These are phyloP conservation scores for Plasmodium coatneyi DNA, from an alignment of 169 alveolate genomes.

Conservation along the genomic window DNA sequence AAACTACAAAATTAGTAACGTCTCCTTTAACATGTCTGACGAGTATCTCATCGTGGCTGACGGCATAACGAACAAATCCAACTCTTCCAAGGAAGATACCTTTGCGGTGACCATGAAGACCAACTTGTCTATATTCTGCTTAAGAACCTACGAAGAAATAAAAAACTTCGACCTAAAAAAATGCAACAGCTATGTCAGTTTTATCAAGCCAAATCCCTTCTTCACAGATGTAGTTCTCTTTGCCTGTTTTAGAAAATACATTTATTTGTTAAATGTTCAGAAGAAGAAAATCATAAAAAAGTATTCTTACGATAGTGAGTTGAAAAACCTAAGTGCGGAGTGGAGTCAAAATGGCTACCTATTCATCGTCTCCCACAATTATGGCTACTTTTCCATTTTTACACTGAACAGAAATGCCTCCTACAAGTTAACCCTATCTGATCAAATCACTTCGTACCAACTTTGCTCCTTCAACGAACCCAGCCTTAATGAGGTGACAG, in stretches of 20 bases:
- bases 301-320: slow-evolving; percentile 70
- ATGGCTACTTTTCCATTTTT: slow-evolving; percentile 71
- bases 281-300: slow-evolving; percentile 67
- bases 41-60: slow-evolving; percentile 71
- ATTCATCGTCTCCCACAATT: slow-evolving; percentile 66
- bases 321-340: slow-evolving; percentile 50
- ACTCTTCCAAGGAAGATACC: slow-evolving; percentile 30
- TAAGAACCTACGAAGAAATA: slow-evolving; percentile 46
- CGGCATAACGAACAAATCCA: slow-evolving; percentile 72
- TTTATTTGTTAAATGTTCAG: slow-evolving; percentile 39
- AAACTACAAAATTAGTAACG: slow-evolving; percentile 65
- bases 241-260: slow-evolving; percentile 57
- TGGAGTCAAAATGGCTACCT: slow-evolving; percentile 55
- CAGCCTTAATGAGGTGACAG: slow-evolving; percentile 2
- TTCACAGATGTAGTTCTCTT: slow-evolving; percentile 42
- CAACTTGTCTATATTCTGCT: slow-evolving; percentile 36
- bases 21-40: slow-evolving; percentile 31
- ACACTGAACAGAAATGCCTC: slow-evolving; percentile 21
- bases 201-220: slow-evolving; percentile 61
- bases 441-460: slow-evolving; percentile 59
- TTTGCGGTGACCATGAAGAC: slow-evolving; percentile 74
- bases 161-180: slow-evolving; percentile 56
- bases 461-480: slow-evolving; percentile 14
- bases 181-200: slow-evolving; percentile 70
- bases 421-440: slow-evolving; percentile 55